A percentile compares a stretch with the other conserved stretches of the same genome.
These are phyloP conservation scores for Clarkia xantiana DNA, from an alignment of 345 rosid genomes.

Conservation along the genomic window DNA sequence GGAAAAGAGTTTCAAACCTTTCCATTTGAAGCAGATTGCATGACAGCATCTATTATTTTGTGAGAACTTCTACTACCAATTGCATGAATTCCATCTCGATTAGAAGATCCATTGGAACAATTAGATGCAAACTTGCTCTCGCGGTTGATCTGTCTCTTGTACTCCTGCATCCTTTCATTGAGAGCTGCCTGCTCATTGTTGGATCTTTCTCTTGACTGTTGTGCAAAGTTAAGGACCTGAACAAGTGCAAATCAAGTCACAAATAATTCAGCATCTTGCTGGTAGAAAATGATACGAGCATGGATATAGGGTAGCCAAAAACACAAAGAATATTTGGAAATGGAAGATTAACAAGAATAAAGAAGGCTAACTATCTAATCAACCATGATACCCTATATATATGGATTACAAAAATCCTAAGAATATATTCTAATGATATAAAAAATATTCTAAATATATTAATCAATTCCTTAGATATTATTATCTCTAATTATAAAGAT, in stretches of 20 bases:
- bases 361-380: too few relatives aligned
- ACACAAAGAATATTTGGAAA: too few relatives aligned
- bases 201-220: constrained; percentile 93
- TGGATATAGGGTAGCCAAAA: too few relatives aligned
- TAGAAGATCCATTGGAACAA: constrained; percentile 87
- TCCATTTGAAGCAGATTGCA: constrained; percentile 98
- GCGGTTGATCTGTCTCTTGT: constrained; percentile 86
- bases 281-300: too few relatives aligned
- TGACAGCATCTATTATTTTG: constrained; percentile 95
- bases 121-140: constrained; percentile 73
- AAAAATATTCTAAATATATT: too few relatives aligned
- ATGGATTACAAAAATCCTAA: too few relatives aligned
- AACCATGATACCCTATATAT: too few relatives aligned
- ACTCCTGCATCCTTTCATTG: constrained; percentile 92
- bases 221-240: constrained; percentile 94
- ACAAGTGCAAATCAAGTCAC: constrained; percentile 5
- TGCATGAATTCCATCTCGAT: constrained; percentile 91
- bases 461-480: too few relatives aligned
- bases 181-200: constrained; percentile 95
- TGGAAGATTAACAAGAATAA: too few relatives aligned
- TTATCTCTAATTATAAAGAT: too few relatives aligned
- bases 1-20: constrained; percentile 32
- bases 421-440: too few relatives aligned
- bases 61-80: constrained; percentile 93
- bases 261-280: too few relatives aligned